Base-by-base conservation (phyloP, 441 rosid genomes). In the Isatis lusitanica region DNA sequence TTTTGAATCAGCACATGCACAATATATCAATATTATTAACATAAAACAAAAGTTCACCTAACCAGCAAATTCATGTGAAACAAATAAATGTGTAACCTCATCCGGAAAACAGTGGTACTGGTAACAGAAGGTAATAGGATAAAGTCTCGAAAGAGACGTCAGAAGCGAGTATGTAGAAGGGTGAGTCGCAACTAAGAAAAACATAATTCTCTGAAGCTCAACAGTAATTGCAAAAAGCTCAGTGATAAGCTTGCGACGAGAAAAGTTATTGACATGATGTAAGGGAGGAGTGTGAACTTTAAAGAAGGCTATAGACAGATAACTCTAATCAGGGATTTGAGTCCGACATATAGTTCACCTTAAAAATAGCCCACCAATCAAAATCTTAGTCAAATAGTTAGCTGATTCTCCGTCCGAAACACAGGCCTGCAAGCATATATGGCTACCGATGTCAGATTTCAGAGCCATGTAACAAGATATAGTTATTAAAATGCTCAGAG, bases 381-480 rank as follows among this genome's bases (percentile, higher is more conserved):
- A 70, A 75, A 93, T 82, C 74, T 78, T 92, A 11, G 98, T 91
- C 90, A 93, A 85, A 78, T 86, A 84, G 66, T 81, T 89, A 59
- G 92, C 87, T 71, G 47, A 80, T 78, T 88, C 94, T 73, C 98
- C 99, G 68, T 91, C 95, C 31, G 95, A 86, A 82, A 91, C 92
- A 86, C 94, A 90, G 59, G 98, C 91, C 99, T 95, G 90, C 73
- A 82, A 73, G 66, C 61, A 75, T 65, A 80, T 63, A 71, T 60
- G 65, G 55, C 43, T 17, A 59, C 15, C 1, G 24, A 53, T 65
- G 50, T 66, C 66, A 77, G 53, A 53, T 36, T 66, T 72, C 52
- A 52, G 75, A 4, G 33, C 59, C 39, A 66, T 33, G 39, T 12
- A 36, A 12, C 53, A 69, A 53, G 21, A 62, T 44, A 51, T 58